Percentiles rank a stretch among this genome's conserved stretches.
Evolutionary conservation across 23 red algal genomes (phyloP).

Genomic region (Gracilaria vermiculophylla): DNA sequence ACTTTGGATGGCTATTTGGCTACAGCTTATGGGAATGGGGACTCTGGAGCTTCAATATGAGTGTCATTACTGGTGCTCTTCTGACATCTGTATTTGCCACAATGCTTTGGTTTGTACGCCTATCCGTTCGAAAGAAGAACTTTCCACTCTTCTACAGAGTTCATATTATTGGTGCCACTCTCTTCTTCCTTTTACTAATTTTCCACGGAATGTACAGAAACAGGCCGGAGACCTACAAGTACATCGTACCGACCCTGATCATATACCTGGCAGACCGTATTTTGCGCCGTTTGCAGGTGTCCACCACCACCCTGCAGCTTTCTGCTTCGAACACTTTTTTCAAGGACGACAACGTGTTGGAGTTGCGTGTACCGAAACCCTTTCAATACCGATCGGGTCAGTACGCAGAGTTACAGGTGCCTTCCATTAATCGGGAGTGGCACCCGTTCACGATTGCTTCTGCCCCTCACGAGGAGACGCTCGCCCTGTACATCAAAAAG

Average conservation of each 20-base stretch:
- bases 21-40: constrained; percentile 27
- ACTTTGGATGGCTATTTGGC: constrained; percentile 58
- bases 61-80: constrained; percentile 36
- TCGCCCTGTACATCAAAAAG: constrained; percentile 73
- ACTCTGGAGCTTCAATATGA: constrained; percentile 53
- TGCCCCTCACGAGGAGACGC: constrained; percentile 65
- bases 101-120: constrained; percentile 28
- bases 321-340: constrained; percentile 23
- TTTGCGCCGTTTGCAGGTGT: constrained; percentile 19
- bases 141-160: constrained; percentile 59
- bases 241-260: constrained; percentile 52
- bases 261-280: constrained; percentile 65
- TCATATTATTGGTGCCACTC: constrained; percentile 63
- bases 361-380: constrained; percentile 46
- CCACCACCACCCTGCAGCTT: constrained; percentile 14
- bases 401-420: constrained; percentile 78
- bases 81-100: constrained; percentile 25
- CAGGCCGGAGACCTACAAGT: constrained; percentile 79
- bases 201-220: constrained; percentile 69
- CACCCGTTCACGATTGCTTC: constrained; percentile 87
- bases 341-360: constrained; percentile 51
- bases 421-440: constrained; percentile 68
- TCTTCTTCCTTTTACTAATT: constrained; percentile 66
- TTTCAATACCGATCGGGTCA: constrained; percentile 78
- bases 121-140: constrained; percentile 37